Base-by-base conservation (phyloP, 2,329 filamentous ascomycete genomes). In the Xylogone sp. region DNA sequence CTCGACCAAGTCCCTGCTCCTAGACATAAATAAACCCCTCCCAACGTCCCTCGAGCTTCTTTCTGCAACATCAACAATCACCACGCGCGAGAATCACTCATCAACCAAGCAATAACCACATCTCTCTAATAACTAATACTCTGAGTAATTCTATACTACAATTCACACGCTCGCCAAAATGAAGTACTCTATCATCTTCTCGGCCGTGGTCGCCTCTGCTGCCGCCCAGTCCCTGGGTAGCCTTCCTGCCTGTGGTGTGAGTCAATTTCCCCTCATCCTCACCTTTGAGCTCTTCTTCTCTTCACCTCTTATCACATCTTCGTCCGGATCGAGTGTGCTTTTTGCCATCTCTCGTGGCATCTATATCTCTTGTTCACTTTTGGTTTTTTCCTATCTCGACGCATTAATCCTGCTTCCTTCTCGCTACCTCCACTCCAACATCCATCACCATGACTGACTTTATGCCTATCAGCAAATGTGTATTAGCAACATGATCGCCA, bases 401-500 rank as follows among this genome's bases (percentile, higher is more conserved):
- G n/a, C n/a, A n/a, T n/a, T n/a, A n/a, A n/a, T n/a, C n/a, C n/a
- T n/a, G n/a, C n/a, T n/a, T n/a, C n/a, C n/a, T n/a, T n/a, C n/a
- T n/a, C n/a, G n/a, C n/a, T n/a, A n/a, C n/a, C n/a, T n/a, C n/a
- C n/a, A 21, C 39, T 29, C 24, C 21, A 43, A 22, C 10, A 19
- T 42, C 22, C 10, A 51, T n/a, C 24, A 8, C 47, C 48, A 39
- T 47, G n/a, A 42, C 62, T 60, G 53, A 62, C 52, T 45, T 50
- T 13, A 6, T 16, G 4, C 13, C 34, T 16, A 5, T 8, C 8
- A 68, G 65, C 61, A 66, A 65, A 61, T 56, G 18, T 77, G 74
- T 56, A 62, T 75, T 59, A 68, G 56, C 65, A 75, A 74, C 70
- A 76, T 77, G 73, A 57, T 74, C 53, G 53, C 21, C 34, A 67